These are phyloP conservation scores for Arachnomyces sp. DNA, from an alignment of 2,329 filamentous ascomycete species.

Conservation along the genomic window DNA sequence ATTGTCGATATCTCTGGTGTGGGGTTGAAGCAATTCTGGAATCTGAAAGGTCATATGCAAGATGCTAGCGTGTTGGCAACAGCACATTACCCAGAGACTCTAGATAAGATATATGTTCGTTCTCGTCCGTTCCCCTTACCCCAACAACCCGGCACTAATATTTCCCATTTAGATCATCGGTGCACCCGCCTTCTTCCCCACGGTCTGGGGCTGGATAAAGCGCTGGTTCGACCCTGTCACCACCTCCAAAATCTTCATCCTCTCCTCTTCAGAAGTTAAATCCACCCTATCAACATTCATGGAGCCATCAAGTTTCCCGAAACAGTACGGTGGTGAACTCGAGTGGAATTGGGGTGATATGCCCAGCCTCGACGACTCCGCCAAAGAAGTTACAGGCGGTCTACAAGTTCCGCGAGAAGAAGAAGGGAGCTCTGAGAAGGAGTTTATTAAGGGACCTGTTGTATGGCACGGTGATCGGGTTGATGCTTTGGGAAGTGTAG, in stretches of 20 bases:
- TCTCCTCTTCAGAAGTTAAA: constrained; percentile 64
- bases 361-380: constrained; percentile 58
- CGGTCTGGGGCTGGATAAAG: constrained; percentile 88
- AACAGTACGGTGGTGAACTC: constrained; percentile 79
- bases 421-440: not conserved
- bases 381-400: constrained; percentile 25
- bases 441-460: constrained; percentile 45
- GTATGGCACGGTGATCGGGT: constrained; percentile 72
- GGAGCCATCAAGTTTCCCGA: constrained; percentile 74
- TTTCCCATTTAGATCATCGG: constrained; percentile 60
- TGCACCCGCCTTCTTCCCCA: constrained; percentile 83
- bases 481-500: constrained; percentile 62
- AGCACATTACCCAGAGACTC: constrained; percentile 88
- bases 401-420: constrained; percentile 13
- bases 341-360: constrained; percentile 74
- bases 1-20: constrained; percentile 89
- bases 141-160: not conserved
- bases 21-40: constrained; percentile 91
- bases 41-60: constrained; percentile 88
- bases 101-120: constrained; percentile 68
- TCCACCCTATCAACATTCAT: constrained; percentile 75
- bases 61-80: constrained; percentile 81
- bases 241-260: constrained; percentile 91
- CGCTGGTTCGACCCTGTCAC: constrained; percentile 93
- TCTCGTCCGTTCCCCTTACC: constrained; percentile 7